Conservation (phyloP, 2,329 filamentous ascomycete species). For the Arthrobotrys iridis region DNA sequence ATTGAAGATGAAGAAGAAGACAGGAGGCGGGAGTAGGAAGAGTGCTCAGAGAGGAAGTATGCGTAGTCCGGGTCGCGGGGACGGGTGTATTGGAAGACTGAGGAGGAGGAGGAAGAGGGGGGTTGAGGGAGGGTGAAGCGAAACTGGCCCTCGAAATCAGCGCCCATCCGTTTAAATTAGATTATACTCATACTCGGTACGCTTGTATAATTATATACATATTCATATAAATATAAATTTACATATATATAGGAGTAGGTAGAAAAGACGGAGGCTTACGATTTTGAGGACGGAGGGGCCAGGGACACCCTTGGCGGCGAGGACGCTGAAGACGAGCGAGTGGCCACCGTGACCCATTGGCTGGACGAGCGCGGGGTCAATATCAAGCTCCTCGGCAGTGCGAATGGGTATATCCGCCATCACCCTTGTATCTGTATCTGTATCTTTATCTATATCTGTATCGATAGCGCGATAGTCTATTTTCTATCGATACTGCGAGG, state of each 20-base stretch:
- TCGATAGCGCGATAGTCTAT: slow-evolving; percentile 1
- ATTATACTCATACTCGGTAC: not conserved
- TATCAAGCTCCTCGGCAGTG: slow-evolving; percentile 36
- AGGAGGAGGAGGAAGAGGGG: not conserved
- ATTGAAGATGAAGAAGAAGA: not conserved
- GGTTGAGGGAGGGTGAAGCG: slow-evolving; percentile 26
- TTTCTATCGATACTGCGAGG: not conserved
- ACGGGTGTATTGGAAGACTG: not conserved
- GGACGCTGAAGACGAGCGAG: slow-evolving; percentile 40
- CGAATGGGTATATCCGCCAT: not conserved
- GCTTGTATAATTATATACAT: not conserved
- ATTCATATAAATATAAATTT: not conserved
- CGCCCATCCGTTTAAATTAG: not conserved
- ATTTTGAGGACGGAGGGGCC: slow-evolving; percentile 40
- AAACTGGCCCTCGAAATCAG: slow-evolving; percentile 26
- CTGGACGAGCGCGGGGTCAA: slow-evolving; percentile 17
- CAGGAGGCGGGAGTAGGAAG: slow-evolving; percentile 31
- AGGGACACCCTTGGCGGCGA: slow-evolving; percentile 25
- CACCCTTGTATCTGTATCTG: not conserved
- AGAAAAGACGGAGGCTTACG: slow-evolving; percentile 13
- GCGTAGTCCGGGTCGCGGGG: slow-evolving; percentile 24
- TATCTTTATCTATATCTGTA: slow-evolving; percentile 3
- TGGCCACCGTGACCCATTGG: slow-evolving; percentile 46
- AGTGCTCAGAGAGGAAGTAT: slow-evolving; percentile 32
- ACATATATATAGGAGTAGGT: not conserved